Evolutionary conservation across 2,329 filamentous ascomycete genomes (phyloP), one percentile per base, ranked within the genome.

Genomic region (Trichophyton mentagrophytes): DNA sequence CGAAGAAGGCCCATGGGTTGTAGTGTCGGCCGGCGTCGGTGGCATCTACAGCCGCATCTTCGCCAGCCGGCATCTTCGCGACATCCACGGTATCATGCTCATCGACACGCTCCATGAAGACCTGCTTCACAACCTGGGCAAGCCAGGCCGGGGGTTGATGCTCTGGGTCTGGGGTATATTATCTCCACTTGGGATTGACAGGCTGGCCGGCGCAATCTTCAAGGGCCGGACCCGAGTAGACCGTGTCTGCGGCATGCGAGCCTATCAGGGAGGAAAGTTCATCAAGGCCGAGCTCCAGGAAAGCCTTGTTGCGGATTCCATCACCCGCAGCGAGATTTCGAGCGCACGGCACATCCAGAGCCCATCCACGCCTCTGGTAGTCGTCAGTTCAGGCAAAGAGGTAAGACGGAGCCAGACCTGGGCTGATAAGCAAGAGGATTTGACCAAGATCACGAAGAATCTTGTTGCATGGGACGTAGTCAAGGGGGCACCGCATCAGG

Each of bases 281-380:
- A 86, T 96, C 72, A 96, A 95, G 72, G 88, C 90, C 3, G 89
- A 91, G 74, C 79, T 99, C 61, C 93, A 99, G 74, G 93, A 99
- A 76, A 92, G 87, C 65, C 79, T 97, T 0, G 90, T 96, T 36
- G 91, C 91, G 0, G 82, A 85, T 65, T 89, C 88, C 0, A 83
- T 97, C 66, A 90, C 90, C 13, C 87, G 85, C 72, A 88, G 88
- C 38, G 93, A 99, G 69, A 85, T 95, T 17, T 78, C 81, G 51
- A 88, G 85, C 62, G 90, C 90, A 61, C 80, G 87, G 22, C 85
- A 86, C 55, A 93, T 97, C 59, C 89, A 96, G 74, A 80, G 82
- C 61, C 79, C 79, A n/a, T 79, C 88, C 61, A 88, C 87, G 13
- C 87, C 90, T 5, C 76, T 97, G 44, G 86, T 86, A 1, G 77